phyloP scores from a whole-genome alignment of 257 asterid genomes.

The Verbascum thapsus region DNA sequence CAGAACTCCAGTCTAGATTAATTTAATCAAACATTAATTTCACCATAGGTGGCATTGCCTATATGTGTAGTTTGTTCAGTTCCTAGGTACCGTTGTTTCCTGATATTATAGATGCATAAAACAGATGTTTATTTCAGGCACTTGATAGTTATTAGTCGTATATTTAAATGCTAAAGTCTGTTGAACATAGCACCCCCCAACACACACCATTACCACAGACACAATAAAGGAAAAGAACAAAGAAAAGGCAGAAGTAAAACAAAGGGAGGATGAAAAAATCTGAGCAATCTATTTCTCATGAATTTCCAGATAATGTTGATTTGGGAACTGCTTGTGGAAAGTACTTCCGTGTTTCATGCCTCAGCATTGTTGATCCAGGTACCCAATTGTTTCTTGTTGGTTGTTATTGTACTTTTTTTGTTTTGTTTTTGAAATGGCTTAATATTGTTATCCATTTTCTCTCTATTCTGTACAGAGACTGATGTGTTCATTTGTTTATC shows the following conservation, averaged over 20 bases:
- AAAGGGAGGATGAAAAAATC: too few species aligned
- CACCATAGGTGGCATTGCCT: not conserved
- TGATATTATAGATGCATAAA: not conserved
- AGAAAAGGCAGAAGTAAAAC: too few species aligned
- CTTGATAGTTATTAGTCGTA: not conserved
- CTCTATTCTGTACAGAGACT: not conserved
- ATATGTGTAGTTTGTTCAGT: not conserved
- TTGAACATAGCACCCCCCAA: too few species aligned
- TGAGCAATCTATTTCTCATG: not conserved
- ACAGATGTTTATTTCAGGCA: not conserved
- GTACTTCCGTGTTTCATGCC: conserved; percentile 73
- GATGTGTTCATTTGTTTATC: not conserved
- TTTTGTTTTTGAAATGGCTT: too few species aligned
- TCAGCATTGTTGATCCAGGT: conserved; percentile 78
- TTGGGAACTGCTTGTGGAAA: conserved; percentile 82
- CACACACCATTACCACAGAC: too few species aligned
- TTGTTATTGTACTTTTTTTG: not conserved
- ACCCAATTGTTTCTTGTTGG: not conserved
- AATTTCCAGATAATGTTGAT: conserved; percentile 66
- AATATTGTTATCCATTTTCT: too few species aligned
- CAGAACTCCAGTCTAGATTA: too few species aligned
- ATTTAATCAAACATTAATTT: too few species aligned
- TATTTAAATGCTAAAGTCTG: not conserved
- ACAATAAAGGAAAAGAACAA: too few species aligned
- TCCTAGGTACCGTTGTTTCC: not conserved